Evolutionary conservation across 1,284 basidiomycete genomes (phyloP), one percentile per base, ranked within the genome.

Genomic region (Irpex sp.): DNA sequence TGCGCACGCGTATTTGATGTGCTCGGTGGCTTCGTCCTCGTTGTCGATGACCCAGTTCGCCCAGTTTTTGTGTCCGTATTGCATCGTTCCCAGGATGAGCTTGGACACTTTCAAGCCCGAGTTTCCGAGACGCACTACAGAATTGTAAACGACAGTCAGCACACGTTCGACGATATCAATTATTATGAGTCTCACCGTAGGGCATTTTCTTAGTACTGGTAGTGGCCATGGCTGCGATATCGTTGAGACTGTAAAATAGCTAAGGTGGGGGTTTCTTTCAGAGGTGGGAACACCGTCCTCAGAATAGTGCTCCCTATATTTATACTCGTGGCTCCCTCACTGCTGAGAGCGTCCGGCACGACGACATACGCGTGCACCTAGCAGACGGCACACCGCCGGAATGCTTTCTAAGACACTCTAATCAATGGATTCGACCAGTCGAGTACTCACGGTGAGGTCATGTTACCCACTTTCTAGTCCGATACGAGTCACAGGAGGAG

Each of bases 71-170:
- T 57, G 62, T 3, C 75, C 79, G 65, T 75, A 77, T n/a, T 63
- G 62, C 76, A 77, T 77, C 13, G 36, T 49, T 35, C 76, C 76
- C 3, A 78, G 67, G 64, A 78, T 75, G 53, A 76, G 67, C 55
- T 69, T 71, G 11, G 74, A 74, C 13, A 75, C 76, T 65, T 78
- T 78, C 51, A 80, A 68, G 6, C 78, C 78, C 7, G 73, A 75
- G 39, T 75, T 74, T 36, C 78, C 78, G 3, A 79, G 72, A 8
- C 74, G 70, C 33, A 76, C 76, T 72, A 9, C 17, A 51, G 4
- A 3, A 47, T 13, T 3, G 21, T 6, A 7, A 8, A 51, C 4
- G 3, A 3, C 39, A 3, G 8, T 51, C 13, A 51, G 21, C 49
- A 9, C 21, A 9, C 49, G 9, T 51, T 26, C 9, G 3, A 9